A percentile compares a stretch with the other conserved stretches of the same genome.
phyloP scores from a whole-genome alignment of 805 yeast genomes.

The Sungouiozyma intestinalis region DNA sequence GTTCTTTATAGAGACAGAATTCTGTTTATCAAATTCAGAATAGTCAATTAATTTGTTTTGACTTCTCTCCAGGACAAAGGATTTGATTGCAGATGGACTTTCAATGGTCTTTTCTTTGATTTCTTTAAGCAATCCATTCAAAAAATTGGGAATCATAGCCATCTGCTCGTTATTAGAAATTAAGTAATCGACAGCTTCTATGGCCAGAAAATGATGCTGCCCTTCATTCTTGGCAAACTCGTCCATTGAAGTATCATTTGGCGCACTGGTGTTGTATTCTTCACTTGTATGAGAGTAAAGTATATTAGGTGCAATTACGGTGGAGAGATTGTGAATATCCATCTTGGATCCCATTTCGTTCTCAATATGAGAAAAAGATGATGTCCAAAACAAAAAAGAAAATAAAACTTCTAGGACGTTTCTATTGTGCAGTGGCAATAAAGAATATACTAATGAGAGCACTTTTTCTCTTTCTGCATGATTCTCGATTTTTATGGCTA shows the following conservation, averaged over 20 bases:
- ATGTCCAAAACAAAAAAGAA: constrained; percentile 86
- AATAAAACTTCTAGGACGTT: constrained; percentile 79
- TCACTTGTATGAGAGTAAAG: constrained; percentile 36
- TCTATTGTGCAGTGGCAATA: constrained; percentile 73
- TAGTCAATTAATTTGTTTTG: constrained; percentile 13
- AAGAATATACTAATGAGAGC: constrained; percentile 54
- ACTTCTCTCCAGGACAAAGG: constrained; percentile 10
- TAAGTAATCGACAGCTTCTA: constrained; percentile 78
- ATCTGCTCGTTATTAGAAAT: constrained; percentile 75
- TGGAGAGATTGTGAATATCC: constrained; percentile 92
- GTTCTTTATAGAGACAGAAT: constrained; percentile 17
- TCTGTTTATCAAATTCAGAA: constrained; percentile 19
- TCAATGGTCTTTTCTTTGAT: constrained; percentile 9
- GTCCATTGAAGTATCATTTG: constrained; percentile 25
- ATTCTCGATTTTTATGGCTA: constrained; percentile 47
- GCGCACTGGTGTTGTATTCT: constrained; percentile 15
- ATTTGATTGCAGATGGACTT: constrained; percentile 6
- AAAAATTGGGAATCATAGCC: constrained; percentile 61
- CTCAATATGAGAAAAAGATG: constrained; percentile 88
- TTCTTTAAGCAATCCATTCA: constrained; percentile 39
- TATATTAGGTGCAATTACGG: constrained; percentile 90
- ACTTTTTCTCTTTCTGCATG: constrained; percentile 38
- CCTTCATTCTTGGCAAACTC: constrained; percentile 38
- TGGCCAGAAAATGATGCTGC: constrained; percentile 75
- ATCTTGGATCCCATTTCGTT: constrained; percentile 87